Conservation (phyloP, 2,329 filamentous ascomycete species). For the Didymella glomerata region DNA sequence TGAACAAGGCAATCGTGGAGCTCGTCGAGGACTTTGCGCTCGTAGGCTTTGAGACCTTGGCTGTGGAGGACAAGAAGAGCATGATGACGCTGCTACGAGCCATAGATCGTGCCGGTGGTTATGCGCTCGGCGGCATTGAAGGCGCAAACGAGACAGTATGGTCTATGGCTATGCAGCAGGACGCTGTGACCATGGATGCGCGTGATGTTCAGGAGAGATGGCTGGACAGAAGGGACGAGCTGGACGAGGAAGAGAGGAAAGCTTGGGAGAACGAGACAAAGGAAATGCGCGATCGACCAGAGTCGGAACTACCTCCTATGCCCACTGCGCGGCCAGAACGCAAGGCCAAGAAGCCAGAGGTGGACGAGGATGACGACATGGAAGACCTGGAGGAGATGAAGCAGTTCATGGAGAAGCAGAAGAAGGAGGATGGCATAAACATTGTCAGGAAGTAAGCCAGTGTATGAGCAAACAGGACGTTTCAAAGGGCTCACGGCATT, state of each 20-base stretch:
- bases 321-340: constrained; percentile 8
- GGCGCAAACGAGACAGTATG: constrained; percentile 96
- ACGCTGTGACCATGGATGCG: constrained; percentile 75
- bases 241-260: constrained; percentile 79
- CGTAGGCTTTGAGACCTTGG: constrained; percentile 90
- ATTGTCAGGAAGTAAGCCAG: constrained; percentile 66
- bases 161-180: constrained; percentile 89
- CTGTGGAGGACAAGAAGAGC: constrained; percentile 94
- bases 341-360: constrained; percentile 12
- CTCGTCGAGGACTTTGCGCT: constrained; percentile 90
- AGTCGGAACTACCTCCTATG: constrained; percentile 13
- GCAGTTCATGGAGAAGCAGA: constrained; percentile 47
- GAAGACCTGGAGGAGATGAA: constrained; percentile 53
- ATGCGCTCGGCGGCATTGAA: constrained; percentile 89
- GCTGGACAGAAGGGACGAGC: constrained; percentile 88
- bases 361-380: constrained; percentile 44
- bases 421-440: constrained; percentile 71
- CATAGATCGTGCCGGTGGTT: constrained; percentile 91
- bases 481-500: too few relatives aligned
- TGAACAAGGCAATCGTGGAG: constrained; percentile 87
- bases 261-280: constrained; percentile 79
- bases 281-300: constrained; percentile 40
- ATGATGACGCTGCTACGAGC: constrained; percentile 92
- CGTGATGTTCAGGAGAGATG: constrained; percentile 94
- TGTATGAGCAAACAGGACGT: background rate